Evolutionary conservation across 2,329 filamentous ascomycete genomes (phyloP), one percentile per base, ranked within the genome.

Genomic region (Hypoxylon sp.): DNA sequence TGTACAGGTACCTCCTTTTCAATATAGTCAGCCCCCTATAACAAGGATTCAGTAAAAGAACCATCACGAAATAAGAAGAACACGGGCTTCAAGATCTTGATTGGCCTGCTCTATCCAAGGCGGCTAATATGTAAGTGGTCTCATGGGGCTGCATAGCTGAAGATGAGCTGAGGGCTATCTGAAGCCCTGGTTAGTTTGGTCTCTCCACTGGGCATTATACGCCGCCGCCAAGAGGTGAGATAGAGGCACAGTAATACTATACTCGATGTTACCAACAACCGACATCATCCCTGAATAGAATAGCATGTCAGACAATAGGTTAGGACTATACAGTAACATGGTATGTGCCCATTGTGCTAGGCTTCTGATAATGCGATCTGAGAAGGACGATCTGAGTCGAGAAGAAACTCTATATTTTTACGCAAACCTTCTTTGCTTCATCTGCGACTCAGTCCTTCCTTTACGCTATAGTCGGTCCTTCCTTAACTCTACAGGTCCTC

Each of bases 1-100:
- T 27, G 26, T 19, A 34, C 41, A 44, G 19, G 41, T 44, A 44
- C 41, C 15, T 35, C 17, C 17, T 29, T 13, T 35, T 13, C 31
- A 13, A 44, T 25, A 26, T 5, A 35, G 13, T 27, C 30, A 34
- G 30, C 20, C 9, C 25, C n/a, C 7, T 41, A n/a, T 11, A 30
- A 30, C 37, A 30, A 15, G 37, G 37, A 16, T 21, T 41, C 17
- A 30, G 11, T 17, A 21, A 41, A 29, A 7, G 37, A 30, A 30
- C 20, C 16, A 12, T 41, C 25, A 13, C 25, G 25, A 41, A n/a
- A 30, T 41, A 16, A 41, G 16, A 30, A 30, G 20, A 29, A n/a
- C 30, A 6, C 16, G 25, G 15, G 23, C 36, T 40, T 6, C 17
- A 20, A 40, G 15, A 20, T 15, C 23, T 9, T 40, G 15, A 40